Base-by-base conservation (phyloP, 228 moss, liverwort and hornwort species). In the Sphagnum fallax region DNA sequence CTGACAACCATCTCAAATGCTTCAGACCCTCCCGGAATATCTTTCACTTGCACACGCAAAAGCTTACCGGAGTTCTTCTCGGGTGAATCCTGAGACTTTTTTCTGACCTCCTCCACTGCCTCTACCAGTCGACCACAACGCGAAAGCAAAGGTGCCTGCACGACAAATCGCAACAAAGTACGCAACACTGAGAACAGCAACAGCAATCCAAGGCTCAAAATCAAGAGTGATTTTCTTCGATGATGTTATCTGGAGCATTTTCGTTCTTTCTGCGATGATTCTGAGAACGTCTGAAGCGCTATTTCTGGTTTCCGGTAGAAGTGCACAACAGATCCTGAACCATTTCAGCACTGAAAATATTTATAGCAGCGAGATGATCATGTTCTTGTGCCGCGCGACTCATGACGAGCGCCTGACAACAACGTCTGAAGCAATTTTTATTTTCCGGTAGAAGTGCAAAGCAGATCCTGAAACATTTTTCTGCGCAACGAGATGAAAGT, bases 1-100 rank as follows among this genome's bases (percentile, higher is more conserved):
- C 84, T 92, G 15, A 76, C 80, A 47, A 85, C 88, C 69, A 92
- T 66, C 83, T 95, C 92, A 59, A 95, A 95, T 52, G 80, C 95
- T 64, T 92, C 87, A 0, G 88, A 72, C 48, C 94, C 92, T 70
- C 94, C 94, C 5, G 92, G 92, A 52, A 90, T 80, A 60, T 94
- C 85, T 7, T 90, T 80, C 67, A 94, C 75, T 80, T 93, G 81
- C 60, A 93, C 70, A 12, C 77, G 83, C 52, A 93, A 77, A 63
- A 87, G 71, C 67, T 76, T 89, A 11, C 11, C 2, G 59, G 59
- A 11, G 59, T 60, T 11, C 52, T 65, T 65, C 11, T 62, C 11
- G 60, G 62, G 59, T 4, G 73, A 69, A 48, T 87, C 83, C 18
- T 70, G 73, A 10, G 74, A 76, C 11, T 74, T 74, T 62, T 77